Evolutionary conservation across 2,329 filamentous ascomycete genomes (phyloP), one percentile per base, ranked within the genome.

Genomic region (Zasmidium citrigriseum): DNA sequence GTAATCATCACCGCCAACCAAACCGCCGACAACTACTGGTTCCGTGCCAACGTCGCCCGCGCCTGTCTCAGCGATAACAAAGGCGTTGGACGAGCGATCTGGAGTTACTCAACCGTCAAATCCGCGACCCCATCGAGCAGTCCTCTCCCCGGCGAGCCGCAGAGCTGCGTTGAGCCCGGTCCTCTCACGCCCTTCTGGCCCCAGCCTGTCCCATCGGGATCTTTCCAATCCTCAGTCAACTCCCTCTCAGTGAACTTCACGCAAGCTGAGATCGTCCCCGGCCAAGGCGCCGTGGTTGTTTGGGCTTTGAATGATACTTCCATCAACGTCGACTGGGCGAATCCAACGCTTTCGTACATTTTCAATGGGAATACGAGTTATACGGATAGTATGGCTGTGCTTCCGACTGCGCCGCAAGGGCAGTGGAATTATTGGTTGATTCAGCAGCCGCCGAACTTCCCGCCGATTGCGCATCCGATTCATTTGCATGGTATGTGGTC

Each of bases 261-360:
- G 11, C 49, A 57, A 7, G 62, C 68, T 14, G 62, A 70, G 16
- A 60, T 73, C 34, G 38, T 56, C 11, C 53, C 57, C 2, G 74
- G 72, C 55, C 68, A 69, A 12, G 64, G 76, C 57, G 73, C 73
- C 58, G 66, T 78, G 29, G 72, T 76, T 2, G 64, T 73, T 22
- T 77, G 75, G 75, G 54, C 63, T 16, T 47, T 68, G 47, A 67
- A 68, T 56, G 68, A 74, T 41, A 74, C 72, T 4, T 72, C 75
- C 47, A 78, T 80, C 59, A 70, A 75, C 56, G 71, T 79, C 18
- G 64, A 71, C 25, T 80, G 77, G 77, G 67, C 73, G 24, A 68
- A 76, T n/a, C 80, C 80, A 1, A 79, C 77, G 0, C 64, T 82
- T 4, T 66, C 77, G 54, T 80, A 79, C 21, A 68, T 79, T 18